Percentiles rank a stretch among this genome's conserved stretches.
Evolutionary conservation across 2,329 filamentous ascomycete species (phyloP).

Genomic region (Neofusicoccum sp.): DNA sequence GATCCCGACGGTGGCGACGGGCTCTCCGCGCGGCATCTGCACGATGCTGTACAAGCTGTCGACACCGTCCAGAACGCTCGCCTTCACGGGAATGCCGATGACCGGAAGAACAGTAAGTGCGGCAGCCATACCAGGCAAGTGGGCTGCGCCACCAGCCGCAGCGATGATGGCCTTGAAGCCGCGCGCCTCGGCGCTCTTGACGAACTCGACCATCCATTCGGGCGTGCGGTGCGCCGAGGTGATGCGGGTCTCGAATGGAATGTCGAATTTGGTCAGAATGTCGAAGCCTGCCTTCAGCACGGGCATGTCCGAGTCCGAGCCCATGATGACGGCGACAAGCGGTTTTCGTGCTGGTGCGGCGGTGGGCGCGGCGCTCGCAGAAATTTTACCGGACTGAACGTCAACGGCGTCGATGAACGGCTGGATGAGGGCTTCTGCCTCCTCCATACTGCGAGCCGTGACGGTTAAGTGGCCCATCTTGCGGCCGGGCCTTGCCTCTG

Average conservation of each 20-base stretch:
- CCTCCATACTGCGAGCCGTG: constrained; percentile 64
- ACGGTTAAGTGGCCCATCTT: constrained; percentile 96
- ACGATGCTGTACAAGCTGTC: constrained; percentile 52
- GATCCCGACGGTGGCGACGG: constrained; percentile 44
- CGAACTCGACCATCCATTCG: constrained; percentile 47
- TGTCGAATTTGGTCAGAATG: constrained; percentile 66
- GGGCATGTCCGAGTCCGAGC: constrained; percentile 73
- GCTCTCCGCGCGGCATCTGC: constrained; percentile 51
- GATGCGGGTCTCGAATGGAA: constrained; percentile 71
- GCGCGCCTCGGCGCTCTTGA: constrained; percentile 36
- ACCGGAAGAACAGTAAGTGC: constrained; percentile 51
- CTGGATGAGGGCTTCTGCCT: constrained; percentile 66
- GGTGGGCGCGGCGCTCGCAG: constrained; percentile 26
- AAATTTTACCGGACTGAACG: constrained; percentile 47
- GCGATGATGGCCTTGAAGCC: constrained; percentile 49
- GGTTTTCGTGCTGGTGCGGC: constrained; percentile 40
- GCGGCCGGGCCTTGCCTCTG: constrained; percentile 74
- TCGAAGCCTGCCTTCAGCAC: constrained; percentile 66
- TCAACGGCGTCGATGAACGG: constrained; percentile 67
- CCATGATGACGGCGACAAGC: constrained; percentile 77
- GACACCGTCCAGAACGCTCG: constrained; percentile 49
- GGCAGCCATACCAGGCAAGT: constrained; percentile 53
- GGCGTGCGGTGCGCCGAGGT: constrained; percentile 66
- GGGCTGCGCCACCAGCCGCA: constrained; percentile 50
- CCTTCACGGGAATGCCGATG: constrained; percentile 52